Base-by-base conservation (phyloP, 2,329 filamentous ascomycete genomes). In the Diplodia intermedia region DNA sequence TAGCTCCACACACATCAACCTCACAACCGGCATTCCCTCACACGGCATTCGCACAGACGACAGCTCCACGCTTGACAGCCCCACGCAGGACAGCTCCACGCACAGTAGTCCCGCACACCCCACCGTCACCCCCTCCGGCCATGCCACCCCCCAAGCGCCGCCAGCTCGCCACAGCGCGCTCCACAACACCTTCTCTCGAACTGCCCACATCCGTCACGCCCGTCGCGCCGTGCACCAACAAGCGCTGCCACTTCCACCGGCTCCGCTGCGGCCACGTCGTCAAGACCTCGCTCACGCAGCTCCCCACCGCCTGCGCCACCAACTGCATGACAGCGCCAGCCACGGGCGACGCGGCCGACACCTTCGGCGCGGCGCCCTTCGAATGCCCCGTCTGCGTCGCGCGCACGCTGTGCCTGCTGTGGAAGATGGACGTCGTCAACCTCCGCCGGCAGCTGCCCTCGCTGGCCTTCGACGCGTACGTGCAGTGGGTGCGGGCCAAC, bases 181-280 rank as follows among this genome's bases (percentile, higher is more conserved):
- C 23, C 23, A 26, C 23, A 3, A 36, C 33, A 9, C 33, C 33
- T 9, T 9, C 33, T 3, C 33, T 36, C 8, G 9, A 3, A 36
- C 3, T 12, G 3, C 33, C 33, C 33, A 36, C 9, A 0, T 1
- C 33, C 33, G 11, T 9, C 33, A 9, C 4, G 5, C 60, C 29
- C 0, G 38, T 52, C 47, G n/a, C 0, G 31, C 60, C 60, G 3
- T 63, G 60, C 31, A 23, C 1, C 31, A n/a, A 9, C 31, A 5
- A n/a, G 11, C 7, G 23, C 60, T 50, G 60, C 47, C 60, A 63
- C 60, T 63, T 63, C 60, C 60, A 63, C 60, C 60, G 60, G 12
- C 60, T 63, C 7, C 60, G 47, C 31, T 63, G 60, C 60, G 47
- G 47, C n/a, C 60, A 63, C 47, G 11, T 52, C 31, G 20, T 63